A percentile compares a stretch with the other conserved stretches of the same genome.
Conservation (phyloP, 495 filamentous ascomycete genomes). For the Immersiella caudata region DNA sequence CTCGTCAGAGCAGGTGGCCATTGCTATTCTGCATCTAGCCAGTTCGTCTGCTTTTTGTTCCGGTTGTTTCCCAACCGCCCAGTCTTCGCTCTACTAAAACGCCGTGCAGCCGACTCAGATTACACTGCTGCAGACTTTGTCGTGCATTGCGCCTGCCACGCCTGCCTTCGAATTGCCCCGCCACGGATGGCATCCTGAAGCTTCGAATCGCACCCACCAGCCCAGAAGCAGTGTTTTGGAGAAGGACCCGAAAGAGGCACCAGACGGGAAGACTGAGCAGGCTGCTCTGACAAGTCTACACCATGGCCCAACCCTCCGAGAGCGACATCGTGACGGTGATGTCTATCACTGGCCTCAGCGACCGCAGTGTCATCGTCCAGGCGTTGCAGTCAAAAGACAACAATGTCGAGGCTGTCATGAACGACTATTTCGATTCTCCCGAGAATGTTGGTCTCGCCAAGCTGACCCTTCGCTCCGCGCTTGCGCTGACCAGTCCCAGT, state of each 20-base stretch:
- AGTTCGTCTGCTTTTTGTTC: neutral
- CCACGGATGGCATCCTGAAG: conserved; percentile 4
- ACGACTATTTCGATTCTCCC: conserved; percentile 49
- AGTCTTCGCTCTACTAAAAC: neutral
- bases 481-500: neutral
- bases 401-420: conserved; percentile 46
- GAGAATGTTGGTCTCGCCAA: conserved; percentile 38
- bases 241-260: neutral
- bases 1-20: neutral
- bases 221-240: neutral
- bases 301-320: conserved; percentile 6
- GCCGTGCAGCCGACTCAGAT: neutral
- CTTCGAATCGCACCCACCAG: neutral
- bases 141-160: neutral
- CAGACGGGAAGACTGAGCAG: neutral
- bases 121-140: neutral
- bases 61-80: neutral
- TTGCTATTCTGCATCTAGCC: neutral
- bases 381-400: conserved; percentile 46
- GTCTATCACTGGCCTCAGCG: conserved; percentile 19
- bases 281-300: neutral
- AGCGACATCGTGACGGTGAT: conserved; percentile 25
- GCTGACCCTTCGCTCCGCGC: neutral
- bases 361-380: conserved; percentile 15
- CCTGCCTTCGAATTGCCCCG: neutral